Percentiles rank a stretch among this genome's conserved stretches.
phyloP scores from a whole-genome alignment of 2,329 filamentous ascomycete genomes.

The Aspergillus candidus region DNA sequence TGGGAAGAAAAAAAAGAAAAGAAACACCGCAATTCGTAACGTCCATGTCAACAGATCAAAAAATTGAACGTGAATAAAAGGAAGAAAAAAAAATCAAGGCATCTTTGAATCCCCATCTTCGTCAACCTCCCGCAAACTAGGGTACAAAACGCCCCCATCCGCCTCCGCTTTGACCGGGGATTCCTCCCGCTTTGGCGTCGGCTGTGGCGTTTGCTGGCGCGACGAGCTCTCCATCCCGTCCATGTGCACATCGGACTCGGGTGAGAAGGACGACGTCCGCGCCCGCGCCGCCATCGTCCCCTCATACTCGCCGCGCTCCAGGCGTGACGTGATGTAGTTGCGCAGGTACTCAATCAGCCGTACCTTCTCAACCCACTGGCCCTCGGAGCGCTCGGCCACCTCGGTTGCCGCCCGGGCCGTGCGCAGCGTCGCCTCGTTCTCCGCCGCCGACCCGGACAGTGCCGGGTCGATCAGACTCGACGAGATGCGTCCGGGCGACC shows the following conservation, averaged over 20 bases:
- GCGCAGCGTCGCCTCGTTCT: constrained; percentile 29
- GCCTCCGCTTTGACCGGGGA: constrained; percentile 18
- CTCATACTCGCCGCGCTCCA: constrained; percentile 49
- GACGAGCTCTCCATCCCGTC: constrained; percentile 34
- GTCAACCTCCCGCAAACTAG: constrained; percentile 27
- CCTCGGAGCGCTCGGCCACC: constrained; percentile 38
- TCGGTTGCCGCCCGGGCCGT: constrained; percentile 36
- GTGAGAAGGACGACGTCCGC: constrained; percentile 8
- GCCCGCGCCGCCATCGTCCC: constrained; percentile 9
- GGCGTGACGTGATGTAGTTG: constrained; percentile 50
- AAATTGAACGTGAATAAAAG: not conserved
- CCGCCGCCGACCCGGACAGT: constrained; percentile 26
- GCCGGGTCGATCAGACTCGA: constrained; percentile 40
- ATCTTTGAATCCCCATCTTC: constrained; percentile 34
- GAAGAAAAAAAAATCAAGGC: constrained; percentile 14
- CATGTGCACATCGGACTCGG: constrained; percentile 19
- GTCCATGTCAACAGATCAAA: not conserved
- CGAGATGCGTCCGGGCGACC: constrained; percentile 24
- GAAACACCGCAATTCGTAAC: not conserved
- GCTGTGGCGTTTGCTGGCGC: constrained; percentile 41
- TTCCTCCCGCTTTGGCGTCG: constrained; percentile 9
- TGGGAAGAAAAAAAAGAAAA: not conserved
- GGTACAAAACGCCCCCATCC: constrained; percentile 25
- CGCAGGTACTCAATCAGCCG: constrained; percentile 57
- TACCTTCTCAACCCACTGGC: constrained; percentile 60